Conservation (phyloP, 257 asterid species). For the Fraxinus pennsylvanica region DNA sequence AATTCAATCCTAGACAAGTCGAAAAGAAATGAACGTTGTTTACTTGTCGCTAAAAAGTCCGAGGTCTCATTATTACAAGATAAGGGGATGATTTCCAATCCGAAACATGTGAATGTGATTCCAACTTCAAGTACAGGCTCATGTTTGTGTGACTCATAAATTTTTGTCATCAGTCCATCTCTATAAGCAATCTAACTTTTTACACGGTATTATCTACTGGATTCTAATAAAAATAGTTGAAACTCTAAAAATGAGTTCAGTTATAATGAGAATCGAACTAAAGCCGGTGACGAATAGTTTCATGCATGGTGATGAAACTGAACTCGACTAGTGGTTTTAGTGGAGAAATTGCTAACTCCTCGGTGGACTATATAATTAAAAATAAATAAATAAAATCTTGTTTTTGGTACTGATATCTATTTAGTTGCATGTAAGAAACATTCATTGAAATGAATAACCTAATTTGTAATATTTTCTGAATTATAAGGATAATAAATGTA, state of each 20-base stretch:
- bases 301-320: no score
- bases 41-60: slow-evolving; percentile 12
- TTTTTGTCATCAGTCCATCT: not conserved
- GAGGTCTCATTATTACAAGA: not conserved
- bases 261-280: not conserved
- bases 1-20: not conserved
- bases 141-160: not conserved
- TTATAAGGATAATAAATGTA: no score
- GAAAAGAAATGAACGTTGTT: not conserved
- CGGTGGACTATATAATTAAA: no score
- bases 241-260: no score
- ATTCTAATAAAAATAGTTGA: not conserved
- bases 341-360: no score
- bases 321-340: no score
- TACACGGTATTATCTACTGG: not conserved
- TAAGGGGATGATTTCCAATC: slow-evolving; percentile 4
- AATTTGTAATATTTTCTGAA: no score
- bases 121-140: slow-evolving; percentile 14
- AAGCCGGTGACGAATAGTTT: no score
- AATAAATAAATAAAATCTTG: no score
- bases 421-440: no score
- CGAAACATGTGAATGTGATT: slow-evolving; percentile 28
- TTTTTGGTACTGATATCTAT: no score
- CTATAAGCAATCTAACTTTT: not conserved
- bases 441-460: no score